These are phyloP conservation scores for Metschnikowia baotianmanensis DNA, from an alignment of 805 yeast genomes.

Conservation along the genomic window DNA sequence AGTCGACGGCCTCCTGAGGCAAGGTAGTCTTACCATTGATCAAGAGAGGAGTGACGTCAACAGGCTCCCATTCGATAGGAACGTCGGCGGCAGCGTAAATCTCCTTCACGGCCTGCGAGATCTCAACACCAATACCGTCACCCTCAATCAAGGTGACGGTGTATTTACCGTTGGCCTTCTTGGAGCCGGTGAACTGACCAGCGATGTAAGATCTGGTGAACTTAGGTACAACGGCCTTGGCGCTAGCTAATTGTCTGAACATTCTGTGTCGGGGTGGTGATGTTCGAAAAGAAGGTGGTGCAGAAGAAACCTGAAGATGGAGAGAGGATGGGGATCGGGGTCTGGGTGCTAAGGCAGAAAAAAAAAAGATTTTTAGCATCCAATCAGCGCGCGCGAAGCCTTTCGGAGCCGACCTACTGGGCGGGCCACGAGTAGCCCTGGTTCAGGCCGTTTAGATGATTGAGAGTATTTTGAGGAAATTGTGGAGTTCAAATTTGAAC, in stretches of 20 bases:
- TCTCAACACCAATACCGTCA: conserved; percentile 97
- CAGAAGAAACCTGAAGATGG: conserved; percentile 8
- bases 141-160: conserved; percentile 96
- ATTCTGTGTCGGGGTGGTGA: conserved; percentile 8
- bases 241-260: conserved; percentile 23
- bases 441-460: too few relatives aligned
- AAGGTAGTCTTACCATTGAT: conserved; percentile 91
- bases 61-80: conserved; percentile 96
- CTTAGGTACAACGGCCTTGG: conserved; percentile 19
- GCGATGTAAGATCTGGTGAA: conserved; percentile 51
- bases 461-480: too few relatives aligned
- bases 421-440: too few relatives aligned
- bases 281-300: conserved; percentile 11
- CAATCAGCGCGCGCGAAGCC: conserved; percentile 19
- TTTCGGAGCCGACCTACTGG: conserved; percentile 22
- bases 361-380: conserved; percentile 17
- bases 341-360: conserved; percentile 14
- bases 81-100: conserved; percentile 92
- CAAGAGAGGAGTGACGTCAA: conserved; percentile 91
- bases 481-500: too few relatives aligned
- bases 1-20: conserved; percentile 88
- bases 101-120: conserved; percentile 88
- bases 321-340: conserved; percentile 6
- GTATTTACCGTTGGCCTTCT: conserved; percentile 77
- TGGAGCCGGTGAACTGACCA: conserved; percentile 61